Base-by-base conservation (phyloP, 2,329 filamentous ascomycete genomes). In the Onygenales sp. region DNA sequence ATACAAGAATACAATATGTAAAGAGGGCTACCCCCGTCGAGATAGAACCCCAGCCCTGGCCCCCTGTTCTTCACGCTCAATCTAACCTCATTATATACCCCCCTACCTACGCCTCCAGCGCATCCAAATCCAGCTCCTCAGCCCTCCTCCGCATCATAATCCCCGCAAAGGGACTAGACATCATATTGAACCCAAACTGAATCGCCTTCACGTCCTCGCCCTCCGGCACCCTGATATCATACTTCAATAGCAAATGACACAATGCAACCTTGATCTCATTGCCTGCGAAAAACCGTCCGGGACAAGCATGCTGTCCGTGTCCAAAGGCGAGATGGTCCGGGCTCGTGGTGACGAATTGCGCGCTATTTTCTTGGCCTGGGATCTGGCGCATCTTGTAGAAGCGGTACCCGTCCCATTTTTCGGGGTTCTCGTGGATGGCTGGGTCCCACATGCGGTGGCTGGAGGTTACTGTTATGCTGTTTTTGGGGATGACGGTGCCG, bases 211-310 rank as follows among this genome's bases (percentile, higher is more conserved):
- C 76, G 8, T 67, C 63, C 7, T 68, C 54, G 0, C 63, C 61
- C 5, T 78, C 58, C 14, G 59, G 35, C 65, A 69, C 58, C 57
- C 74, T 73, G 54, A 80, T 65, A 31, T 82, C 78, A 59, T 80
- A 82, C 55, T 80, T 76, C 38, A 76, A 62, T 1, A 81, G 58
- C 17, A 81, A 60, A 51, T 79, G 72, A 1, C 76, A 69, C 36
- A 80, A 60, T 11, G 80, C 67, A 61, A 82, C 77, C 62, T 82
- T 82, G 11, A 80, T 66, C 61, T 80, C 78, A 54, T 79, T 72
- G 0, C 77, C 72, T 0, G 78, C 78, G 54, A 81, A 81, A 67
- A 82, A 82, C 0, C 79, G 71, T 0, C 79, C 79, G 0, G 78
- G 75, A 46, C 79, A 70, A 11, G 67, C 63, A 43, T 68, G 63